A percentile compares a stretch with the other conserved stretches of the same genome.
These are phyloP conservation scores for Brassica incana DNA, from an alignment of 345 rosid species.

Conservation along the genomic window DNA sequence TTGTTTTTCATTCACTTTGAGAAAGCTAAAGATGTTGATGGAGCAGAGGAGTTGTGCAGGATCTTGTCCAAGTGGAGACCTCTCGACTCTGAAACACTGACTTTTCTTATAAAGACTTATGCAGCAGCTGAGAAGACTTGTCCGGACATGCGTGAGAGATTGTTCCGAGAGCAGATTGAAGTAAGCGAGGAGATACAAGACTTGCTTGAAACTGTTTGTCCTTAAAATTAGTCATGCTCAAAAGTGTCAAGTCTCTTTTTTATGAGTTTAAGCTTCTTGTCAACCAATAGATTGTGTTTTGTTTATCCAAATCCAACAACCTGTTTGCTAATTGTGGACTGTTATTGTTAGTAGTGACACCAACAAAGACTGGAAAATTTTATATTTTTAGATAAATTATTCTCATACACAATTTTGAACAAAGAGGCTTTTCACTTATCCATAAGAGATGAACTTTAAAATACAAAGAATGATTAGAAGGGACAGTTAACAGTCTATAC, in stretches of 20 bases:
- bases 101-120: conserved; percentile 52
- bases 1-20: conserved; percentile 49
- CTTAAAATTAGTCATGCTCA: conserved; percentile 6
- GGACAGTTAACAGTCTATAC: not conserved
- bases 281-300: conserved; percentile 15
- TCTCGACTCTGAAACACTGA: conserved; percentile 41
- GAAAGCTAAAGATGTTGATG: conserved; percentile 57
- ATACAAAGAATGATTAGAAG: not conserved
- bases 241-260: not conserved
- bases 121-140: conserved; percentile 58
- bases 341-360: conserved; percentile 24
- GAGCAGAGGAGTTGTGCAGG: conserved; percentile 55
- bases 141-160: conserved; percentile 54
- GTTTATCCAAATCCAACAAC: conserved; percentile 11
- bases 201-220: conserved; percentile 55
- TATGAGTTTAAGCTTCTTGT: not conserved
- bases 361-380: not conserved
- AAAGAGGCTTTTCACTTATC: not conserved
- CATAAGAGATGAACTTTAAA: not conserved
- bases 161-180: conserved; percentile 49
- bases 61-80: conserved; percentile 43
- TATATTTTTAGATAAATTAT: too few species aligned
- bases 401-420: not conserved
- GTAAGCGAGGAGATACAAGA: conserved; percentile 49
- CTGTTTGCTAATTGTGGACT: not conserved